Evolutionary conservation across 1,284 basidiomycete genomes (phyloP).

Genomic region (Abortiporus biennis): DNA sequence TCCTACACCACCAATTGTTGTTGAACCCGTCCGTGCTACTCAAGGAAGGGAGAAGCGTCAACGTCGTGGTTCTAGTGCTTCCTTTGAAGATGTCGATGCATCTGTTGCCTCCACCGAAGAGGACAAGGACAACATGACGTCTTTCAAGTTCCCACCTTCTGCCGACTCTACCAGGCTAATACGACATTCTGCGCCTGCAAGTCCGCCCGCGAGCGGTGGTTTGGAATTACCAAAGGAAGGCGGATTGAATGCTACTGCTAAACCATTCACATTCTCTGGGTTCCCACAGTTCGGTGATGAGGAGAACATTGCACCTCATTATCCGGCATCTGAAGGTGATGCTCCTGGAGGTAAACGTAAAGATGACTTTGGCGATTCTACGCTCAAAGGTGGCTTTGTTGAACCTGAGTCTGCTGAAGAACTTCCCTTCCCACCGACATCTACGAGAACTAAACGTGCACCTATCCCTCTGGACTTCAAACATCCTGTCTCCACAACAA

Average conservation of each 20-base stretch:
- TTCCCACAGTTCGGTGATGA: slow-evolving; percentile 25
- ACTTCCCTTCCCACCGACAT: slow-evolving; percentile 28
- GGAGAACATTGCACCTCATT: slow-evolving; percentile 15
- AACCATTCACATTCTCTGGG: slow-evolving; percentile 62
- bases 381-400: slow-evolving; percentile 2
- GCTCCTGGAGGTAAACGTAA: slow-evolving; percentile 10
- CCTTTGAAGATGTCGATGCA: slow-evolving; percentile 29
- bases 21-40: slow-evolving; percentile 24
- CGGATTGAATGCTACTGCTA: slow-evolving; percentile 34
- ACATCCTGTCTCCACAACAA: slow-evolving; percentile 64
- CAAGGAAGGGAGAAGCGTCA: slow-evolving; percentile 78
- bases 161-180: slow-evolving; percentile 43
- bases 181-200: slow-evolving; percentile 39
- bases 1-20: slow-evolving; percentile 27
- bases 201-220: slow-evolving; percentile 25
- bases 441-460: slow-evolving; percentile 53
- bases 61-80: slow-evolving; percentile 38
- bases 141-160: slow-evolving; percentile 67
- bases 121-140: slow-evolving; percentile 47
- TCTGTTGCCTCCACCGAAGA: slow-evolving; percentile 37
- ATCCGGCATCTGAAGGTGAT: slow-evolving; percentile 17
- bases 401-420: slow-evolving; percentile 18
- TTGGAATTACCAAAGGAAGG: slow-evolving; percentile 10
- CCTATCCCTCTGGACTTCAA: slow-evolving; percentile 80
- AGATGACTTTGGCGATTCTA: slow-evolving; percentile 12